These are phyloP conservation scores for Plasmodium knowlesi DNA, from an alignment of 169 alveolate genomes.

Conservation along the genomic window DNA sequence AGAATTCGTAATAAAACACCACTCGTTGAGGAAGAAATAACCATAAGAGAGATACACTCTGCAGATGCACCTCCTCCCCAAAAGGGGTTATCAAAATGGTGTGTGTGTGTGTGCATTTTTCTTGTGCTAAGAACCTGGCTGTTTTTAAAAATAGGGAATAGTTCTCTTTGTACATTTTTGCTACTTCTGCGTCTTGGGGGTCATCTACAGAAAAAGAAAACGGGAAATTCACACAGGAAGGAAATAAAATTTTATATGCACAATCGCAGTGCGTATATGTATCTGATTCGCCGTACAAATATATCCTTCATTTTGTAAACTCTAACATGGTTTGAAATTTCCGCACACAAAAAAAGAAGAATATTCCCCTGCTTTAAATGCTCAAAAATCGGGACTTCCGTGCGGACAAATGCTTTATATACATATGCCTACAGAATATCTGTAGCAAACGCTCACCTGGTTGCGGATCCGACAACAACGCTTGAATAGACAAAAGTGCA, in stretches of 20 bases:
- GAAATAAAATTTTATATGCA: not conserved
- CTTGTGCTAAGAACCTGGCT: conserved; percentile 80
- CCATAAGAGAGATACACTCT: not conserved
- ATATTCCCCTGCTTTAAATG: not conserved
- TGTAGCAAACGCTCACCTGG: conserved; percentile 78
- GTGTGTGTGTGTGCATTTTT: not conserved
- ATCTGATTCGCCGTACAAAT: not conserved
- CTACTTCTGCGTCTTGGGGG: conserved; percentile 93
- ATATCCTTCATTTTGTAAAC: not conserved
- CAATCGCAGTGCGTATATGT: not conserved
- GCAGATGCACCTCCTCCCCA: not conserved
- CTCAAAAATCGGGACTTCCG: not conserved
- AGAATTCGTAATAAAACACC: not conserved
- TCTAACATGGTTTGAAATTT: not conserved
- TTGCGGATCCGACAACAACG: conserved; percentile 89
- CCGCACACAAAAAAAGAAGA: not conserved
- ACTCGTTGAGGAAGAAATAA: not conserved
- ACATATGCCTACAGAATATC: not conserved
- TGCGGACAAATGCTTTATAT: not conserved
- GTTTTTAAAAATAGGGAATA: conserved; percentile 82
- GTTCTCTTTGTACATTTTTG: conserved; percentile 88
- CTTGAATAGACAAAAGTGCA: conserved; percentile 93
- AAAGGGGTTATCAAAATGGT: not conserved
- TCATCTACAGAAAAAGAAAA: conserved; percentile 78
- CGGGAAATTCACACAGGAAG: not conserved